Conservation (phyloP, 1,139 yeast genomes). For the Arxiozyma heterogenica region DNA sequence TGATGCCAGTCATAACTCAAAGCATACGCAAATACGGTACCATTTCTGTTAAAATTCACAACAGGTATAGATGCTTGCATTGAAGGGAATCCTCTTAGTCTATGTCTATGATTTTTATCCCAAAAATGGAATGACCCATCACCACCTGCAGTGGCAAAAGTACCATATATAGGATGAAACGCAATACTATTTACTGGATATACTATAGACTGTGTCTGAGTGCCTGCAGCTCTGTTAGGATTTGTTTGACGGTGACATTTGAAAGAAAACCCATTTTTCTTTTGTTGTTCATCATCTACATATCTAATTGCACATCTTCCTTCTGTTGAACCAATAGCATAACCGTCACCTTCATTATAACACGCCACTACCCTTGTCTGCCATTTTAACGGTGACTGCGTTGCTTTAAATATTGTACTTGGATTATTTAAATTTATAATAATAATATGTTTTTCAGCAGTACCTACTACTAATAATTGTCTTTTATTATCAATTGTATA, state of each 20-base stretch:
- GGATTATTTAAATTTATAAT: constrained; percentile 79
- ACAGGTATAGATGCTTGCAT: constrained; percentile 69
- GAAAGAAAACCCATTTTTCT: constrained; percentile 71
- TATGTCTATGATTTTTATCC: constrained; percentile 90
- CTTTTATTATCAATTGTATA: constrained; percentile 82
- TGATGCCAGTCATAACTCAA: constrained; percentile 92
- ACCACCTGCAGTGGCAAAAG: constrained; percentile 89
- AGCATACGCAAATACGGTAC: constrained; percentile 85
- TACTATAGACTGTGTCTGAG: constrained; percentile 41
- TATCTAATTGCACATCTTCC: constrained; percentile 97
- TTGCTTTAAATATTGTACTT: constrained; percentile 65
- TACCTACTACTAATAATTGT: constrained; percentile 77
- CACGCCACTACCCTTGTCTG: constrained; percentile 81
- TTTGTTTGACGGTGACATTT: constrained; percentile 69
- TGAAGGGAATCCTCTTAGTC: constrained; percentile 72
- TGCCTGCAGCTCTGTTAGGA: constrained; percentile 29
- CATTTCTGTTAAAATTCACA: constrained; percentile 73
- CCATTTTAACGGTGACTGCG: constrained; percentile 78
- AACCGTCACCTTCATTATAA: constrained; percentile 84
- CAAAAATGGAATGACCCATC: constrained; percentile 93
- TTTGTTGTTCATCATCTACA: constrained; percentile 73
- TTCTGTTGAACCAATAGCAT: constrained; percentile 86
- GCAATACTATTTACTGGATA: constrained; percentile 73
- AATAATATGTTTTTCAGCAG: constrained; percentile 80
- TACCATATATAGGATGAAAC: constrained; percentile 85